Evolutionary conservation across 2,329 filamentous ascomycete species (phyloP).

Genomic region (Fulvia fulva): DNA sequence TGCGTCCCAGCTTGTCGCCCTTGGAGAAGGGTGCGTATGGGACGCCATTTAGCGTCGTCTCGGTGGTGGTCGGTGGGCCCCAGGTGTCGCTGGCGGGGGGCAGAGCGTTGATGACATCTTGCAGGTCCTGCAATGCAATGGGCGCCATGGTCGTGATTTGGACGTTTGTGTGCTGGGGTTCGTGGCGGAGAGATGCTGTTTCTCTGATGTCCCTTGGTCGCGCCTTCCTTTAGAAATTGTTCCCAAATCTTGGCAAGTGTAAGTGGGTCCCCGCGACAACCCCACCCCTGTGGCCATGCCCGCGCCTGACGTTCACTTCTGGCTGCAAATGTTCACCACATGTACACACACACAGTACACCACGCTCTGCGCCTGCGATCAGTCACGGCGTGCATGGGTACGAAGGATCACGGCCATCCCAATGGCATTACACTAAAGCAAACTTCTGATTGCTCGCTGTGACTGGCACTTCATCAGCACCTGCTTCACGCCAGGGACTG

Average conservation of each 20-base stretch:
- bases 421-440: no score
- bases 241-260: not conserved
- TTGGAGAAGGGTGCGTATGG: slow-evolving; percentile 98
- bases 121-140: slow-evolving; percentile 46
- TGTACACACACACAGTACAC: no score
- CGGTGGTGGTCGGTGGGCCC: slow-evolving; percentile 77
- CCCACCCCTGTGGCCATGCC: not conserved
- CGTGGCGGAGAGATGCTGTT: not conserved
- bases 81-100: slow-evolving; percentile 53
- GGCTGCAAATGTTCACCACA: not conserved
- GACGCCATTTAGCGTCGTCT: slow-evolving; percentile 89
- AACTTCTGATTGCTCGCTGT: no score
- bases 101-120: slow-evolving; percentile 47
- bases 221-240: not conserved
- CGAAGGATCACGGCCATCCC: no score
- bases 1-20: slow-evolving; percentile 95
- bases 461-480: no score
- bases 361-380: no score
- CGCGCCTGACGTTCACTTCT: no score
- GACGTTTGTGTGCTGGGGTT: not conserved
- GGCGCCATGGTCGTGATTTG: not conserved
- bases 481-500: no score
- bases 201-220: no score
- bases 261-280: not conserved
- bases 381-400: no score